phyloP scores from a whole-genome alignment of 108 stramenopile genomes.

The Cyclotella sp. region DNA sequence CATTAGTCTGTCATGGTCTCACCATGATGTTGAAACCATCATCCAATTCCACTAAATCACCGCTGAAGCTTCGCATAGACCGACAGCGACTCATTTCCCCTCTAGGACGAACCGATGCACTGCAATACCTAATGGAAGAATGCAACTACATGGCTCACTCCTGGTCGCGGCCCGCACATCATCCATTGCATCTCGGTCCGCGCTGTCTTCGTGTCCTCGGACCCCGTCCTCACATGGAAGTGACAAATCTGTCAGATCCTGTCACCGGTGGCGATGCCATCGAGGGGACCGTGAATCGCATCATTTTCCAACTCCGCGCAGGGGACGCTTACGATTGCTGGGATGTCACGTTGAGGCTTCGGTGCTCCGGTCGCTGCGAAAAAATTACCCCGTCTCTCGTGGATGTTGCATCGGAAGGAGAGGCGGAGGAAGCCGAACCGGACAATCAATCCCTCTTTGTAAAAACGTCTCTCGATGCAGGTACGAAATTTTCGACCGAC shows the following conservation, averaged over 20 bases:
- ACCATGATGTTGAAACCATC: conserved; percentile 48
- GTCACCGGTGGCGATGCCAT: conserved; percentile 61
- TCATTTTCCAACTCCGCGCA: conserved; percentile 66
- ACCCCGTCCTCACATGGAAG: conserved; percentile 67
- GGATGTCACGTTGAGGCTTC: conserved; percentile 59
- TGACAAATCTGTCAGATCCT: conserved; percentile 69
- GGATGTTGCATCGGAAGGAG: conserved; percentile 10
- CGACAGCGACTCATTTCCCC: conserved; percentile 35
- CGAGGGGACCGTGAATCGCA: conserved; percentile 89
- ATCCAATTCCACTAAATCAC: background rate
- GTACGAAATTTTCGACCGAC: conserved; percentile 9
- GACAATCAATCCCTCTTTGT: conserved; percentile 33
- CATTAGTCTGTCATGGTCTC: conserved; percentile 73
- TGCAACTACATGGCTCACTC: conserved; percentile 77
- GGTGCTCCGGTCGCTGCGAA: conserved; percentile 37
- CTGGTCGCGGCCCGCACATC: conserved; percentile 69
- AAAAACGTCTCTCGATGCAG: conserved; percentile 50
- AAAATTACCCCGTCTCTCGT: conserved; percentile 8
- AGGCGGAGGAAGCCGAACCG: conserved; percentile 9
- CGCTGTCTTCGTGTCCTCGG: conserved; percentile 73
- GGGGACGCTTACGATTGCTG: conserved; percentile 59
- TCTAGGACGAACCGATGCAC: conserved; percentile 39
- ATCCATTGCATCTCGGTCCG: conserved; percentile 70
- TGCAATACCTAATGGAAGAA: conserved; percentile 68
- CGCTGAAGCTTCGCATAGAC: conserved; percentile 31